Percentiles rank a stretch among this genome's conserved stretches.
These are phyloP conservation scores for Symbiotaphrina buchneri DNA, from an alignment of 495 filamentous ascomycete genomes.

Conservation along the genomic window DNA sequence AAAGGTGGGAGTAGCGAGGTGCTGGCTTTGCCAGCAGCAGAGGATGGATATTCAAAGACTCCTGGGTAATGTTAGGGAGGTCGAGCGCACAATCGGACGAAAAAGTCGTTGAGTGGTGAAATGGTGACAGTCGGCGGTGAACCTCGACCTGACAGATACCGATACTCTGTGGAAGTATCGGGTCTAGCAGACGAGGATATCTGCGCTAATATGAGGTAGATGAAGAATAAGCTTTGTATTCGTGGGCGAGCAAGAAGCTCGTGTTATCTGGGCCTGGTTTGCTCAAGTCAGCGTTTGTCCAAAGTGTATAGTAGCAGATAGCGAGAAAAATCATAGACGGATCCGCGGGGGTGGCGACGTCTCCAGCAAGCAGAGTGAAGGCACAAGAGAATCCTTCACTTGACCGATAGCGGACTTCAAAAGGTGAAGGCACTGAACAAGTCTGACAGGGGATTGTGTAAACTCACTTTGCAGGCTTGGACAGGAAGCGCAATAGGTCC, in stretches of 20 bases:
- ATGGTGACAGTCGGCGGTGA: constrained; percentile 48
- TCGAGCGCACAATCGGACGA: constrained; percentile 58
- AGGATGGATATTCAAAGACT: constrained; percentile 15
- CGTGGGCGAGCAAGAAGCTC: constrained; percentile 11
- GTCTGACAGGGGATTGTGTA: too few relatives aligned
- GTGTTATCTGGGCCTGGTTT: constrained; percentile 75
- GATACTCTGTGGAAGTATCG: constrained; percentile 77
- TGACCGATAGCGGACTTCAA: background rate
- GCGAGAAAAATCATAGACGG: too few relatives aligned
- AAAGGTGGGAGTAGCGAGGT: constrained; percentile 9
- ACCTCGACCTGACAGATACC: constrained; percentile 59
- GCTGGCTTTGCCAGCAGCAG: constrained; percentile 16
- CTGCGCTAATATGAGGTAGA: constrained; percentile 20
- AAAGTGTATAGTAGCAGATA: background rate
- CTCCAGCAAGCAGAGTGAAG: too few relatives aligned
- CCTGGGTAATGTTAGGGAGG: constrained; percentile 59
- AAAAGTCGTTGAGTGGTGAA: constrained; percentile 63
- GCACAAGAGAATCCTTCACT: background rate
- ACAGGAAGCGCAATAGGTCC: too few relatives aligned
- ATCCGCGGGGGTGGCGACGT: too few relatives aligned
- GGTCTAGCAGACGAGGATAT: constrained; percentile 68
- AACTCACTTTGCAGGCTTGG: too few relatives aligned
- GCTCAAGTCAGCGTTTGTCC: background rate
- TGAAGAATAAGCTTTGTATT: constrained; percentile 8
- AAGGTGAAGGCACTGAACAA: background rate